A percentile compares a stretch with the other conserved stretches of the same genome.
phyloP scores from a whole-genome alignment of 2,329 filamentous ascomycete species.

The Xylaria polymorpha region DNA sequence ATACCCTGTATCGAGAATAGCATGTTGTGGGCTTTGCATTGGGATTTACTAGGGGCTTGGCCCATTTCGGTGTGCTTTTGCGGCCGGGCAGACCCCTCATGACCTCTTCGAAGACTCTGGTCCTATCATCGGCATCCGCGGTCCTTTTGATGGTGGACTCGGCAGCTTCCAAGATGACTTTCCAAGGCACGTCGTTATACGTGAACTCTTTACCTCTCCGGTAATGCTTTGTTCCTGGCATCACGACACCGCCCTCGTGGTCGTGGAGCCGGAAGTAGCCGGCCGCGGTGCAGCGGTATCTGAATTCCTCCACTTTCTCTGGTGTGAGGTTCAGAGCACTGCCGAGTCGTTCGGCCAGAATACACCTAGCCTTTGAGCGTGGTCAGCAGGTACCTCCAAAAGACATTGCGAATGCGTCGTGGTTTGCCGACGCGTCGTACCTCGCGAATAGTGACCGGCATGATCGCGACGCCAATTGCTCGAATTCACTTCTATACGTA shows the following conservation, averaged over 20 bases:
- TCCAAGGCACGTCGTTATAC: constrained; percentile 12
- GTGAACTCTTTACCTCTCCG: background rate
- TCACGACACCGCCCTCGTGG: background rate
- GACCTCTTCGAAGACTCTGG: constrained; percentile 4
- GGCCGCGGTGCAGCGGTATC: background rate
- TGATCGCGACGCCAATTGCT: constrained; percentile 2
- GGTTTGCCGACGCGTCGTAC: background rate
- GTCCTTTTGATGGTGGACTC: background rate
- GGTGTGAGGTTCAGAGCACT: constrained; percentile 9
- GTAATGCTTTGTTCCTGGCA: constrained; percentile 3
- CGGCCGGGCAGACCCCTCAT: background rate
- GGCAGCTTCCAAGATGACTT: constrained; percentile 2
- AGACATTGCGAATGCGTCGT: background rate
- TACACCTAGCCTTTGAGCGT: background rate
- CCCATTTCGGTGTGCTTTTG: background rate
- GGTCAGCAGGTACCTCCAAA: background rate
- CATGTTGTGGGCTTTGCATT: constrained; percentile 3
- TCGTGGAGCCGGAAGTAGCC: background rate
- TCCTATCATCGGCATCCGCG: background rate
- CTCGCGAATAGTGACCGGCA: background rate
- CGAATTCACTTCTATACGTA: constrained; percentile 1
- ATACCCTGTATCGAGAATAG: constrained; percentile 11
- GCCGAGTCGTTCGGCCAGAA: constrained; percentile 6
- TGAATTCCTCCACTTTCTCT: constrained; percentile 3
- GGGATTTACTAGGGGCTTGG: background rate